Evolutionary conservation across 106 monocot genomes (phyloP), one percentile per base, ranked within the genome.

Genomic region (Alisma plantagoaquatica): DNA sequence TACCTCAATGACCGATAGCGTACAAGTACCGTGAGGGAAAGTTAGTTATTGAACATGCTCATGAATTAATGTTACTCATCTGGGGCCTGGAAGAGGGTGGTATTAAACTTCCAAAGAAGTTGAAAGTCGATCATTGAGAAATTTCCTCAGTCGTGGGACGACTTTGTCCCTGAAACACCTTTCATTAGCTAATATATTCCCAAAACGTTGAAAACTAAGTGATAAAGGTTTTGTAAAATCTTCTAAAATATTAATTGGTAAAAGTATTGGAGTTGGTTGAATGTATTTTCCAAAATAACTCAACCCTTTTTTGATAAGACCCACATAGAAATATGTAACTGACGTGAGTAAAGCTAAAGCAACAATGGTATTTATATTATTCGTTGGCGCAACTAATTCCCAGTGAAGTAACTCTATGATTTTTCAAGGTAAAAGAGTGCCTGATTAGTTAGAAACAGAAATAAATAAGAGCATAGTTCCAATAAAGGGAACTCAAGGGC

Each of bases 331-430:
- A 42, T 42, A 49, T 57, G 33, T 24, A 18, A 43, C 22, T 44
- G 29, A 65, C 42, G 56, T 23, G 31, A 55, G 35, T 33, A 38
- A 14, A 38, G 33, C 33, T 55, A 55, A 33, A 33, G 55, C 31
- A 33, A 46, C 23, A 58, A 5, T 68, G 51, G 59, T 60, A 50
- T 68, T 68, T 51, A 67, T 43, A 59, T 59, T 30, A 51, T 68
- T 67, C 42, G 24, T 68, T 5, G 68, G 41, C 23, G 23, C 41
- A 51, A 22, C 59, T 49, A 68, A 52, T 56, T 66, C 46, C 45
- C 56, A 29, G 33, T 66, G 25, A 56, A 22, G 17, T 46, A 56
- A 56, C 26, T 56, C 2, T 47, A 66, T 55, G 27, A 64, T 30
- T 54, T 56, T 55, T 20, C 32, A 66, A 35, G 22, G 25, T 48